Evolutionary conservation across 2,329 filamentous ascomycete species (phyloP), one percentile per base, ranked within the genome.

Genomic region (Pseudopithomyces maydicus): DNA sequence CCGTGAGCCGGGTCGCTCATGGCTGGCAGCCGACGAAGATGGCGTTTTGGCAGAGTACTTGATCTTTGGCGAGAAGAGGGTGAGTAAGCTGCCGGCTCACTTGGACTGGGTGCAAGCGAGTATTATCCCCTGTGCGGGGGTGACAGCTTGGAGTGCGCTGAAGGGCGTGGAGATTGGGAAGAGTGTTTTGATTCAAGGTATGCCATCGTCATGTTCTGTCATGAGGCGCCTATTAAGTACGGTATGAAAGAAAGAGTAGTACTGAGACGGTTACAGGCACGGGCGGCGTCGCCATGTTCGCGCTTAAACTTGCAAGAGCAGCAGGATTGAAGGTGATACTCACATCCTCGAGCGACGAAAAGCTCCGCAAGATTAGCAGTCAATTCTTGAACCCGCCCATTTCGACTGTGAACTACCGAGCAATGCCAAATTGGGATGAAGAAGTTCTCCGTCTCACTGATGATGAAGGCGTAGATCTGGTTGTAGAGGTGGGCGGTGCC

Each of bases 351-450:
- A 82, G 80, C 1, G 76, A 81, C 11, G 71, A 74, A 3, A 87
- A 87, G 66, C 78, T 78, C 0, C 69, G 80, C 33, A 75, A 72
- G 14, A 74, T 87, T n/a, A 78, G 84, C 19, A 42, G 42, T 53
- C 14, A 47, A 36, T 36, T 45, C 44, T 3, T n/a, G 6, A 48
- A 17, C 22, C 54, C 45, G 14, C 54, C n/a, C 6, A 32, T 45
- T 8, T 62, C 20, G 19, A 60, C 55, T 71, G 82, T 88, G 64
- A 88, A 88, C 72, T 89, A 88, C 69, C 82, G 79, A 47, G 78
- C 70, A 0, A 77, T 79, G n/a, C 68, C 80, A 0, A 79, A 84
- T 42, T 88, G 85, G 84, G 82, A 84, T 10, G 74, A 78, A 6
- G 79, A 80, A 41, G 85, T 84, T 23, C 78, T 80, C 61, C 74